phyloP scores from a whole-genome alignment of 352 stramenopile genomes.

The Phytophthora cactorum region DNA sequence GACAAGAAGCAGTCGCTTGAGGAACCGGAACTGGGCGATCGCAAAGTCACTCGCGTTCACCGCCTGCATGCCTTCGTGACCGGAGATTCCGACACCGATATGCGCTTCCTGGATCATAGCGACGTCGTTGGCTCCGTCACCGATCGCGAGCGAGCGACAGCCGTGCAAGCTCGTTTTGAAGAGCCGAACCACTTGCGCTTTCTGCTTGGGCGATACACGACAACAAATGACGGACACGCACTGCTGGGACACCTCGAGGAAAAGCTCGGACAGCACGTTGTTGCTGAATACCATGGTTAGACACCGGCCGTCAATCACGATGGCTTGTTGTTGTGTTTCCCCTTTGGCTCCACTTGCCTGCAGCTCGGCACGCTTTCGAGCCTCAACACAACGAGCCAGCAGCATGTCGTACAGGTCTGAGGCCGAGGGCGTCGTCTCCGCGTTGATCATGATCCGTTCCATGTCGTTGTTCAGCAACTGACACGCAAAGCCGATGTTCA shows the following conservation, averaged over 20 bases:
- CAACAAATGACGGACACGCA: constrained; percentile 91
- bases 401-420: constrained; percentile 73
- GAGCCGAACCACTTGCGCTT: constrained; percentile 88
- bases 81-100: constrained; percentile 98
- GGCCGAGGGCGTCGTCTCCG: constrained; percentile 56
- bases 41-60: constrained; percentile 98
- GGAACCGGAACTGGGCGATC: constrained; percentile 98
- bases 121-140: constrained; percentile 99
- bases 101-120: constrained; percentile 99
- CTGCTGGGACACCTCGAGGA: constrained; percentile 85
- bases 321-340: constrained; percentile 43
- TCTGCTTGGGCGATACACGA: constrained; percentile 93
- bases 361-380: constrained; percentile 46
- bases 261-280: constrained; percentile 71
- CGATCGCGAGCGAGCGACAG: constrained; percentile 95
- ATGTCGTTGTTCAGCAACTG: constrained; percentile 97
- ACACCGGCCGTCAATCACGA: constrained; percentile 78
- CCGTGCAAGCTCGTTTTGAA: constrained; percentile 88
- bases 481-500: constrained; percentile 97
- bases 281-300: constrained; percentile 84
- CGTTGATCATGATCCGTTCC: constrained; percentile 89
- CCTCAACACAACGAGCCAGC: constrained; percentile 48
- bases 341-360: constrained; percentile 12
- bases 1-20: constrained; percentile 96
- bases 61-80: constrained; percentile 98